Conservation (phyloP, 2,329 filamentous ascomycete species). For the Talaromyces sp. region DNA sequence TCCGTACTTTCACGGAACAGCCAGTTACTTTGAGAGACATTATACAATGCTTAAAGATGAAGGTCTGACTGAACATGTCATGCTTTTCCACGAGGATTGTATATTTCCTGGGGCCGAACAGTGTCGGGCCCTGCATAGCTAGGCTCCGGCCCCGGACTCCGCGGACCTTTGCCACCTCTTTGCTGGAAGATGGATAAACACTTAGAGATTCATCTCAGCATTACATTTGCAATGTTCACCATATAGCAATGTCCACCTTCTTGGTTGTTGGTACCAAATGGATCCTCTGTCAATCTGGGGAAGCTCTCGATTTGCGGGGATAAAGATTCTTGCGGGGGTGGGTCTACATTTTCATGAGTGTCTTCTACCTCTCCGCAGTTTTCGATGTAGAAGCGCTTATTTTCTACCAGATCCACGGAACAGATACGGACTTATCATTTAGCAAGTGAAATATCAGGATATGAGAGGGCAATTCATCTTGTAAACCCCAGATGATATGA, state of each 20-base stretch:
- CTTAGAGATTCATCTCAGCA: neutral
- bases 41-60: too few relatives aligned
- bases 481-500: too few relatives aligned
- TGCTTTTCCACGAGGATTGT: neutral
- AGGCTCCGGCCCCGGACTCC: neutral
- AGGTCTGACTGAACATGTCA: neutral
- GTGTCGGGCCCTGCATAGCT: neutral
- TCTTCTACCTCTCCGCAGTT: neutral
- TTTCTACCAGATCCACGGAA: neutral
- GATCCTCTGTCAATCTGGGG: neutral
- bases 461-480: neutral
- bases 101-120: neutral
- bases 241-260: neutral
- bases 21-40: too few relatives aligned
- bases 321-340: neutral
- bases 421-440: neutral
- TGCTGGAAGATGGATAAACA: neutral
- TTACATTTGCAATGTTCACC: neutral
- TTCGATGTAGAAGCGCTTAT: neutral
- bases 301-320: neutral
- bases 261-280: neutral
- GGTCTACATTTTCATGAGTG: neutral
- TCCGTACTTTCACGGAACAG: too few relatives aligned
- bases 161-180: neutral
- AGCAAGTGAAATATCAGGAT: too few relatives aligned